Evolutionary conservation across 306 rosid genomes (phyloP).

Genomic region (Malus orientalis): DNA sequence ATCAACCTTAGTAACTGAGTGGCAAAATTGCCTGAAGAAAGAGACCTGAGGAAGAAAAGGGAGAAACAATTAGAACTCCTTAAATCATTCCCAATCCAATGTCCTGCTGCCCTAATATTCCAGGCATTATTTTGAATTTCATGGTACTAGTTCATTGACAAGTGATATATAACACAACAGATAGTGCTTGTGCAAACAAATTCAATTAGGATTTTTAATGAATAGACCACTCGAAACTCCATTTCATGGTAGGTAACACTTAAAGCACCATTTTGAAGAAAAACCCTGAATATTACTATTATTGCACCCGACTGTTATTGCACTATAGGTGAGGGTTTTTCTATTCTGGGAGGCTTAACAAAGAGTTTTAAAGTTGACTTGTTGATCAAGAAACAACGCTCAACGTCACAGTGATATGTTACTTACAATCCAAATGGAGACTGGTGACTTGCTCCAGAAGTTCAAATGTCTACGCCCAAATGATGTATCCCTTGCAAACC

Average conservation of each 20-base stretch:
- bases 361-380: background rate
- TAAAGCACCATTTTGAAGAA: no score
- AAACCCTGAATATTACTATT: no score
- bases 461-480: slow-evolving; percentile 73
- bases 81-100: background rate
- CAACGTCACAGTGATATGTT: background rate
- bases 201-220: no score
- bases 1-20: slow-evolving; percentile 64
- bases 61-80: background rate
- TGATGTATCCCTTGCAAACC: slow-evolving; percentile 80
- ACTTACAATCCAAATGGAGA: slow-evolving; percentile 61
- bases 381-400: background rate
- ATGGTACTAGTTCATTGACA: no score
- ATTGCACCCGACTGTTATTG: no score
- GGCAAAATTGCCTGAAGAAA: slow-evolving; percentile 76
- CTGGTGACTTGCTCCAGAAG: slow-evolving; percentile 46
- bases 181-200: no score
- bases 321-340: no score
- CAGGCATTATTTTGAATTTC: no score
- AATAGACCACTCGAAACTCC: no score
- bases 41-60: slow-evolving; percentile 39
- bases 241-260: no score
- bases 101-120: background rate
- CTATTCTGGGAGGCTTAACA: background rate
- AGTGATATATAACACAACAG: no score